Conservation (phyloP, 495 filamentous ascomycete species). For the Talaromyces ruber region DNA sequence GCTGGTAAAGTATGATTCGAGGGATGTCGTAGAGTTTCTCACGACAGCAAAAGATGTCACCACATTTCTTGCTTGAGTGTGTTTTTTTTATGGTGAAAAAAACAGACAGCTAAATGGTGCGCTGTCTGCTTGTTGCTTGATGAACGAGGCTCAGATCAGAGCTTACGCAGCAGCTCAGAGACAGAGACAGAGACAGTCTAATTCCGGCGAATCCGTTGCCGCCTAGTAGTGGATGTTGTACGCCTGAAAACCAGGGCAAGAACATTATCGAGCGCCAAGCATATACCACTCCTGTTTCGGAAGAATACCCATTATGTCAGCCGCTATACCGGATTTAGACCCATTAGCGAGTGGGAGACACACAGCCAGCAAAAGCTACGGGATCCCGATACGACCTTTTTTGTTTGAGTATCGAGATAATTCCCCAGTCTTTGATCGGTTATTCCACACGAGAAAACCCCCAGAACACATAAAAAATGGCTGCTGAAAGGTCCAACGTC, state of each 20-base stretch:
- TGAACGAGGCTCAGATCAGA: neutral
- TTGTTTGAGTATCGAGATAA: neutral
- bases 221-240: neutral
- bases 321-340: constrained; percentile 1
- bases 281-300: neutral
- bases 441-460: neutral
- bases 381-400: neutral
- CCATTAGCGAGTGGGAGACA: constrained; percentile 4
- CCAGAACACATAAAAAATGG: constrained; percentile 23
- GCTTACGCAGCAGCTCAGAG: neutral
- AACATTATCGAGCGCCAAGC: neutral
- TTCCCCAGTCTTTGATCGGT: neutral
- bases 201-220: constrained; percentile 1
- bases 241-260: neutral
- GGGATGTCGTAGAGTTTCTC: neutral
- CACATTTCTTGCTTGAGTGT: neutral
- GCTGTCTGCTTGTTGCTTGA: neutral
- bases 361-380: neutral
- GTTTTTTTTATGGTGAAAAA: neutral
- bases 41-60: neutral
- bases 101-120: neutral
- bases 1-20: neutral
- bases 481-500: constrained; percentile 49
- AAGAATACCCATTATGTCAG: neutral
- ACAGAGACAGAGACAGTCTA: neutral